Base-by-base conservation (phyloP, 2,329 filamentous ascomycete genomes). In the Neonectria magnoliae region DNA sequence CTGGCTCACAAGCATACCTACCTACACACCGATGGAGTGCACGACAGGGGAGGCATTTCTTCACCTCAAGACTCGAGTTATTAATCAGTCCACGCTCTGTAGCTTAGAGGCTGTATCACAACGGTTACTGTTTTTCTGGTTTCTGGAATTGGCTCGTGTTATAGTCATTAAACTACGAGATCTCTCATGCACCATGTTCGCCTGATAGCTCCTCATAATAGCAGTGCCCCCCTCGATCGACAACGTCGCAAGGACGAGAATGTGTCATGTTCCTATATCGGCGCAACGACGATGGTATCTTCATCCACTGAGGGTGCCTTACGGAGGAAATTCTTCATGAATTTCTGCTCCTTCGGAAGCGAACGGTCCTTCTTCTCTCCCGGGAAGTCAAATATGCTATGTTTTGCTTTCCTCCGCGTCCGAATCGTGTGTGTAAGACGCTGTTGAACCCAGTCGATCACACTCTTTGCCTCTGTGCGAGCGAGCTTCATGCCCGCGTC, bases 381-480 rank as follows among this genome's bases (percentile, higher is more conserved):
- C 4, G 65, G 72, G 4, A 79, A 25, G 29, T 84, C 83, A 68
- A 85, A 88, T 5, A 88, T 82, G 68, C 81, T 85, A 63, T 81
- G 82, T 73, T 85, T 88, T 11, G 82, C 82, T 54, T 81, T 84
- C 50, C 82, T 84, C 69, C 85, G 87, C 11, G 91, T 92, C 53
- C 93, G 85, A 52, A 95, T 90, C 3, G 88, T 86, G 75, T 91
- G 89, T 51, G 89, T 80, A 14, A 98, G 82, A 60, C 94, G 88
- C 72, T 92, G 89, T 63, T 90, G 86, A n/a, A 97, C 81, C 62
- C 89, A 85, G 72, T 97, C 91, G 42, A 97, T 83, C 11, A 86
- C 84, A 58, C 89, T 89, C 78, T 97, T 97, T 13, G 92, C 89
- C 73, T 97, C 89, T 31, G 92, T 91, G 31, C 92, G 87, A 16